Evolutionary conservation across 106 monocot genomes (phyloP).

Genomic region (Narthecium ossifragum): DNA sequence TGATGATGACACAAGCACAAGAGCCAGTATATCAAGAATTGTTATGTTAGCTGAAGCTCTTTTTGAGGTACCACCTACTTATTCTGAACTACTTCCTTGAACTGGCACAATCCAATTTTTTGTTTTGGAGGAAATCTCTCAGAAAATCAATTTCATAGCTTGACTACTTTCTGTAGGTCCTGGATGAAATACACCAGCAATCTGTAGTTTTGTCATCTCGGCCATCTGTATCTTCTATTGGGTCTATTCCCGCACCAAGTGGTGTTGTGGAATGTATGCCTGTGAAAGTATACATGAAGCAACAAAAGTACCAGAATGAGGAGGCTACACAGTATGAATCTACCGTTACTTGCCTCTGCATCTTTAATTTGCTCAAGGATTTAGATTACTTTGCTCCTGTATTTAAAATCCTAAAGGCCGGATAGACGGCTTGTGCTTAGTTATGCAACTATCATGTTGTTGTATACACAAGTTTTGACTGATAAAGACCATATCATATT

Average conservation of each 20-base stretch:
- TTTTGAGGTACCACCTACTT: slow-evolving; percentile 97
- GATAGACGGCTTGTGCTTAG: too few species aligned
- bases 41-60: slow-evolving; percentile 97
- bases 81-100: too few species aligned
- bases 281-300: slow-evolving; percentile 45
- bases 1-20: slow-evolving; percentile 46
- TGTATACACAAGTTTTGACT: too few species aligned
- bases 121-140: too few species aligned
- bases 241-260: slow-evolving; percentile 90
- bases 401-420: too few species aligned
- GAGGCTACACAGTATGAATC: slow-evolving; percentile 65
- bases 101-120: too few species aligned
- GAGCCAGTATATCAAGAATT: slow-evolving; percentile 89
- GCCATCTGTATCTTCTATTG: slow-evolving; percentile 74
- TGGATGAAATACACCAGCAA: slow-evolving; percentile 99
- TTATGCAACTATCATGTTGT: too few species aligned
- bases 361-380: background rate
- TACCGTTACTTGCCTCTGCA: background rate
- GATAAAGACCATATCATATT: too few species aligned
- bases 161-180: slow-evolving; percentile 46
- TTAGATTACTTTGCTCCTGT: too few species aligned
- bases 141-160: too few species aligned
- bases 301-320: slow-evolving; percentile 42
- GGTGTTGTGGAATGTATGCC: slow-evolving; percentile 85
- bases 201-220: slow-evolving; percentile 71